These are phyloP conservation scores for Hippophae rhamnoides DNA, from an alignment of 306 rosid species.

Conservation along the genomic window DNA sequence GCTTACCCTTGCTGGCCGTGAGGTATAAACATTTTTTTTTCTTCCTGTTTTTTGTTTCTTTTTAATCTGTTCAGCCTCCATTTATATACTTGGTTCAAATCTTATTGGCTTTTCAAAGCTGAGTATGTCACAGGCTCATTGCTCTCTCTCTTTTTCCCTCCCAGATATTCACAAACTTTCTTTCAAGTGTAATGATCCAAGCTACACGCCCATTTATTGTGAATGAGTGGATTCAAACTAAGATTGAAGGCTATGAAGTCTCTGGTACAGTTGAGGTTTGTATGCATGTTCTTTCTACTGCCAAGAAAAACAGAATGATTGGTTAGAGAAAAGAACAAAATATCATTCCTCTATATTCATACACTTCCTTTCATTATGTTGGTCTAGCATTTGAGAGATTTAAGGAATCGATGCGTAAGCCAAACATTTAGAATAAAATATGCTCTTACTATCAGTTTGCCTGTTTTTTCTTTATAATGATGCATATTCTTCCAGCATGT, in stretches of 20 bases:
- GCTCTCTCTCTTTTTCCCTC: slow-evolving; percentile 21
- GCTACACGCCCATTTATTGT: slow-evolving; percentile 83
- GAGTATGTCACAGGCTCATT: slow-evolving; percentile 1
- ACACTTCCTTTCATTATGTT: slow-evolving; percentile 6
- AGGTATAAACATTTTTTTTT: slow-evolving; percentile 46
- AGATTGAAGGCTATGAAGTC: slow-evolving; percentile 96
- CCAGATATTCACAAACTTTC: slow-evolving; percentile 97
- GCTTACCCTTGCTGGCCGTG: slow-evolving; percentile 96
- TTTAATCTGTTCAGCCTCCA: slow-evolving; percentile 12
- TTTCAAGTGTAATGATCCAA: slow-evolving; percentile 94
- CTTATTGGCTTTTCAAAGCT: slow-evolving; percentile 12
- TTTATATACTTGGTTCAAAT: slow-evolving; percentile 12
- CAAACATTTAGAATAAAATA: neutral
- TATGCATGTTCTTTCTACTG: slow-evolving; percentile 12
- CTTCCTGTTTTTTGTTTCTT: slow-evolving; percentile 6
- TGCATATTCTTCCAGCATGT: slow-evolving; percentile 56
- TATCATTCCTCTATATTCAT: neutral
- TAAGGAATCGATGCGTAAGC: neutral
- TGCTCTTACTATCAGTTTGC: slow-evolving; percentile 7
- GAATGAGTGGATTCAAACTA: slow-evolving; percentile 95
- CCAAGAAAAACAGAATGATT: neutral
- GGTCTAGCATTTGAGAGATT: neutral
- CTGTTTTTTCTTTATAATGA: neutral
- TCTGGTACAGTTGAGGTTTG: slow-evolving; percentile 98
- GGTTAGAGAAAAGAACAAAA: neutral